Conservation (phyloP, 352 stramenopile genomes). For the Phytophthora palmivora region DNA sequence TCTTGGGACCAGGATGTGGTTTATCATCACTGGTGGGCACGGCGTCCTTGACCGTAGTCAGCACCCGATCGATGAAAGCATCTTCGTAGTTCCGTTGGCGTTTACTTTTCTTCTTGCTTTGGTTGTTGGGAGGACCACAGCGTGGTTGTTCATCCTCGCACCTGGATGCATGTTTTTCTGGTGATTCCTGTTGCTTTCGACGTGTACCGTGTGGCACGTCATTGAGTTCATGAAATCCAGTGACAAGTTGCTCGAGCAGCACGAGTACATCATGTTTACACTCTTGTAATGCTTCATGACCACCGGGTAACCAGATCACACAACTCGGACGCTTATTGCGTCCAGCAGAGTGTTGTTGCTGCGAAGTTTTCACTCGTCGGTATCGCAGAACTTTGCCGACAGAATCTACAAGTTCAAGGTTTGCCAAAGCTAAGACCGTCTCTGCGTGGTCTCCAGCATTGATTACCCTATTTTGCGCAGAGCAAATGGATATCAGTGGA, state of each 20-base stretch:
- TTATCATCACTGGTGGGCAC: conserved; percentile 15
- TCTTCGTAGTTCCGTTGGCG: conserved; percentile 78
- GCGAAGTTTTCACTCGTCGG: conserved; percentile 24
- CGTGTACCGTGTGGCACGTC: conserved; percentile 56
- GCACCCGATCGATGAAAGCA: conserved; percentile 87
- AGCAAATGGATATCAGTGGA: conserved; percentile 90
- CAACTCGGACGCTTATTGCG: conserved; percentile 40
- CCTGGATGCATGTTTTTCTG: conserved; percentile 14
- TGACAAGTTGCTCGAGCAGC: conserved; percentile 94
- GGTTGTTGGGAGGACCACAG: conserved; percentile 7
- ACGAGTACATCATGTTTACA: conserved; percentile 84
- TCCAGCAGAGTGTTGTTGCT: conserved; percentile 21
- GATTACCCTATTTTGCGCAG: conserved; percentile 88
- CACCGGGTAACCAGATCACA: conserved; percentile 89
- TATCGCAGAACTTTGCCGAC: conserved; percentile 78
- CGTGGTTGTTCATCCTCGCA: conserved; percentile 34
- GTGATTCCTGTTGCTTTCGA: conserved; percentile 29
- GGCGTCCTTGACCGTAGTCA: conserved; percentile 67
- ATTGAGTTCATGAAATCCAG: conserved; percentile 93
- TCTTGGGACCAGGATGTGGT: conserved; percentile 20
- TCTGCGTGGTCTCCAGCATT: conserved; percentile 83
- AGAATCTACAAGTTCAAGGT: conserved; percentile 74
- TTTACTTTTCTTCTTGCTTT: conserved; percentile 28
- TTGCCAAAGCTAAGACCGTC: conserved; percentile 61
- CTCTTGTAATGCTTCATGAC: conserved; percentile 96